These are phyloP conservation scores for Suillus subalutaceus DNA, from an alignment of 768 basidiomycete species.

Conservation along the genomic window DNA sequence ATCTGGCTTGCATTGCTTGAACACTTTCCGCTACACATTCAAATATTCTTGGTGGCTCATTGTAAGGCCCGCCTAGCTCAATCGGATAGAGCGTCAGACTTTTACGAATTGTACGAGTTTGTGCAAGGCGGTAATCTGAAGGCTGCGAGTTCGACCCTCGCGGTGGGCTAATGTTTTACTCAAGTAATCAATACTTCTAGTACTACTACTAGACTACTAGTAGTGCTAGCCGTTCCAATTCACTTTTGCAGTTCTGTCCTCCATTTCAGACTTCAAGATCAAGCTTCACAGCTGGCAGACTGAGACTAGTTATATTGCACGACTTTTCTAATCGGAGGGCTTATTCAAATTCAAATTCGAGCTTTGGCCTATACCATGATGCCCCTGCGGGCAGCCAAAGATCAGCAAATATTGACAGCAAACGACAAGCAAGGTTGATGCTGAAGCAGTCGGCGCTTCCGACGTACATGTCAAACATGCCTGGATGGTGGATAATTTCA, in stretches of 20 bases:
- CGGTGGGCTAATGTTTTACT: conserved; percentile 49
- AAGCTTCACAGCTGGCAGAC: background rate
- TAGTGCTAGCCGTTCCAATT: background rate
- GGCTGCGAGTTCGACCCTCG: conserved; percentile 68
- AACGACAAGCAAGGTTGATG: background rate
- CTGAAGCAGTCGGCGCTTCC: background rate
- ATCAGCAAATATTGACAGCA: background rate
- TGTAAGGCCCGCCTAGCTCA: conserved; percentile 50
- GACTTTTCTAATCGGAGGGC: background rate
- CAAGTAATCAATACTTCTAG: background rate
- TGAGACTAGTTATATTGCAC: background rate
- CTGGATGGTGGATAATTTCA: background rate
- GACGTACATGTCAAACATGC: background rate
- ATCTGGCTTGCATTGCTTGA: background rate
- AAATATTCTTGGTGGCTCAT: background rate
- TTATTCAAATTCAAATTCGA: background rate
- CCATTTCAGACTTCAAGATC: background rate
- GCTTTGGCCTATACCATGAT: background rate
- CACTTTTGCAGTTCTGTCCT: background rate
- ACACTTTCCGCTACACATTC: no score
- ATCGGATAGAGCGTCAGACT: conserved; percentile 59
- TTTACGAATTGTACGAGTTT: conserved; percentile 41
- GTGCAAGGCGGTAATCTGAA: conserved; percentile 44
- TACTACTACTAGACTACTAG: no score
- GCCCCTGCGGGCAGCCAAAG: background rate